Evolutionary conservation across 1,139 yeast species (phyloP), one percentile per base, ranked within the genome.

Genomic region (Sporopachydermia cereana): DNA sequence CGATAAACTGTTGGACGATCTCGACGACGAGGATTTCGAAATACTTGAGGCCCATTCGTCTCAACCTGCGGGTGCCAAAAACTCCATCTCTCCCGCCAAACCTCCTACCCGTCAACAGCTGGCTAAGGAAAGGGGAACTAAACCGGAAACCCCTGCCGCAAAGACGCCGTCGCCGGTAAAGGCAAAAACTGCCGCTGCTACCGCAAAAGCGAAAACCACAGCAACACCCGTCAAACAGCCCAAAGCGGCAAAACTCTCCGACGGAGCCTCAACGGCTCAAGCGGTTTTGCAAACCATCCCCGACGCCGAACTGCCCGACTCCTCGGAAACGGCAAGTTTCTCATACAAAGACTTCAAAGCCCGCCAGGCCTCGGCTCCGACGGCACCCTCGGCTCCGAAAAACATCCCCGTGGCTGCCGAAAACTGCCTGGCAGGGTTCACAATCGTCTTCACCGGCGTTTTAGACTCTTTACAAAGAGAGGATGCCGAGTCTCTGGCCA

Each of bases 401-500:
- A 50, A 53, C 41, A 64, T 82, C 18, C 94, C 95, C 0, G 78
- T 73, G 51, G 96, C 95, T 0, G 73, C 79, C 20, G 84, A 88
- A 2, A 79, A 86, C 58, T 89, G 97, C 63, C 64, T 89, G 36
- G 70, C 80, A 1, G 98, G 98, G 0, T 64, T 91, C 43, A 86
- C 95, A 0, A 83, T 91, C 52, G 97, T 93, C 0, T 91, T 93
- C 57, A 91, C 98, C 0, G 99, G 99, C 29, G 77, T 79, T 3
- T 62, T 91, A 49, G 95, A 96, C 1, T 76, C 76, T 24, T 63
- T 91, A 36, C 85, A 84, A 49, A 74, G 99, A 51, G 80, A 76
- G 1, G 79, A 76, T 24, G 82, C 91, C 21, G 93, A 83, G 55
- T 72, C 73, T 27, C 59, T 85, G 23, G 95, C 96, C 3, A 80